These are phyloP conservation scores for Termitomyces sp. DNA, from an alignment of 768 basidiomycete genomes.

Conservation along the genomic window DNA sequence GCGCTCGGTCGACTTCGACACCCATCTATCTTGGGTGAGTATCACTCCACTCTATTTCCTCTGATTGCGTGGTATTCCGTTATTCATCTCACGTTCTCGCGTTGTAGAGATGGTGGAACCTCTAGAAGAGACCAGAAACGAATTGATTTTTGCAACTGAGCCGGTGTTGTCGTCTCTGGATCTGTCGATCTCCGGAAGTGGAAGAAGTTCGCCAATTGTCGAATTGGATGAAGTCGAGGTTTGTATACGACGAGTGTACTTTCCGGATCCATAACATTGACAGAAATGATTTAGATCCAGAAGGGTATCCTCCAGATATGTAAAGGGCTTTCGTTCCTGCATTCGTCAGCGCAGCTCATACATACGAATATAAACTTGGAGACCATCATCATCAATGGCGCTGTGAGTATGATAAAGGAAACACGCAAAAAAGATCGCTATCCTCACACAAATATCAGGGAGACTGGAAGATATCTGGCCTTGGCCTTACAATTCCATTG, in stretches of 20 bases:
- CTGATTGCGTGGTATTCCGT: not conserved
- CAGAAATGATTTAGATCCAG: conserved; percentile 47
- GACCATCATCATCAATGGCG: conserved; percentile 82
- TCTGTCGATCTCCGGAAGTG: conserved; percentile 65
- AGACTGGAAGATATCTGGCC: conserved; percentile 95
- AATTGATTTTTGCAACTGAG: conserved; percentile 92
- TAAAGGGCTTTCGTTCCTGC: conserved; percentile 87
- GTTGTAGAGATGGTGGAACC: conserved; percentile 92
- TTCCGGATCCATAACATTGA: conserved; percentile 28
- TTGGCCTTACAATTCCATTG: conserved; percentile 83
- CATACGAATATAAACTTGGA: conserved; percentile 90
- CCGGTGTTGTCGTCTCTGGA: conserved; percentile 79
- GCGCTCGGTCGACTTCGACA: conserved; percentile 84
- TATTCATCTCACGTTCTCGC: conserved; percentile 4
- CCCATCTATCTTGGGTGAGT: conserved; percentile 83
- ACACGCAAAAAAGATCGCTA: not conserved
- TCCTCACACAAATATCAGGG: conserved; percentile 49
- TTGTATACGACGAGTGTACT: conserved; percentile 18
- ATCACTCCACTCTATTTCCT: not conserved
- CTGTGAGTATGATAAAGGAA: conserved; percentile 43
- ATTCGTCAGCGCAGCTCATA: conserved; percentile 86
- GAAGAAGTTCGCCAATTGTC: conserved; percentile 49
- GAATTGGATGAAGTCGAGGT: conserved; percentile 98
- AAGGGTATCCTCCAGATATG: conserved; percentile 93
- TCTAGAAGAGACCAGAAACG: conserved; percentile 84